Conservation (phyloP, 345 rosid species). For the Acer saccharum region DNA sequence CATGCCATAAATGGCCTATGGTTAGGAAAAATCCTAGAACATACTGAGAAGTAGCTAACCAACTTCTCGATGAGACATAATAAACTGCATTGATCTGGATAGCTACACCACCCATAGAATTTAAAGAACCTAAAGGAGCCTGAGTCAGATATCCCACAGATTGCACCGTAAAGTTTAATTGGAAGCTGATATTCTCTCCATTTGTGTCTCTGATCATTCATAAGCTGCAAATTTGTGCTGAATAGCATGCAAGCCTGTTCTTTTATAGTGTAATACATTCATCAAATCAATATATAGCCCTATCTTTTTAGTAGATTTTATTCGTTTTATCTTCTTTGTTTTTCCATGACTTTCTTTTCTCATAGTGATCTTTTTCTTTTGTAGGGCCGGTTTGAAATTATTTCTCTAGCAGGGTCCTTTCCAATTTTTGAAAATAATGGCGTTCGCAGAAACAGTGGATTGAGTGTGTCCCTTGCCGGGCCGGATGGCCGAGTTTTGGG, state of each 20-base stretch:
- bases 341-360: not conserved
- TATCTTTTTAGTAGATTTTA: not conserved
- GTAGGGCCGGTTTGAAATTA: constrained; percentile 86
- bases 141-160: not conserved
- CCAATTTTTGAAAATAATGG: constrained; percentile 56
- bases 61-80: not conserved
- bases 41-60: not conserved
- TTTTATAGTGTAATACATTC: not conserved
- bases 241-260: not conserved
- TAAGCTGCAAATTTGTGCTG: not conserved
- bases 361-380: constrained; percentile 20
- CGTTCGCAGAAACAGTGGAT: constrained; percentile 43
- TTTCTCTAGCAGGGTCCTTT: constrained; percentile 79
- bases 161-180: not conserved
- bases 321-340: constrained; percentile 2
- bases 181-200: not conserved
- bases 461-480: constrained; percentile 78
- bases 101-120: not conserved
- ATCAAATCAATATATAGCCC: not conserved
- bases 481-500: constrained; percentile 78
- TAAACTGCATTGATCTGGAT: not conserved
- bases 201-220: not conserved
- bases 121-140: constrained; percentile 9
- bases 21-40: not conserved
- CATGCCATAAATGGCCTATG: not conserved